These are phyloP conservation scores for Globisporangium radiosum DNA, from an alignment of 352 stramenopile genomes.

Conservation along the genomic window DNA sequence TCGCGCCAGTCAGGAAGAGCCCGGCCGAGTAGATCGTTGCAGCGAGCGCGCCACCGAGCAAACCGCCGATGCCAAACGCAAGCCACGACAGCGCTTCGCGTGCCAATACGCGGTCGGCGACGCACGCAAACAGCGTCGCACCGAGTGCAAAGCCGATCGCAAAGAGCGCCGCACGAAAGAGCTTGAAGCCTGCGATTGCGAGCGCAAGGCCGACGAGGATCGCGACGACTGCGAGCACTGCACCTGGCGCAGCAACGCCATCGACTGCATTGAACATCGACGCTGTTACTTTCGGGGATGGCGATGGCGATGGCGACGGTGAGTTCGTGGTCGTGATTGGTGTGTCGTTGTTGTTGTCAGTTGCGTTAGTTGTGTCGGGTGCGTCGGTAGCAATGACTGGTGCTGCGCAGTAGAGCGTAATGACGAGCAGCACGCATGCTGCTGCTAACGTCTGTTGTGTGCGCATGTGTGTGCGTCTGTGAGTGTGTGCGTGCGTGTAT, in stretches of 20 bases:
- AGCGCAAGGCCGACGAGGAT: slow-evolving; percentile 28
- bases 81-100: slow-evolving; percentile 38
- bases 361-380: no score
- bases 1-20: slow-evolving; percentile 47
- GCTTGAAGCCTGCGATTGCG: slow-evolving; percentile 37
- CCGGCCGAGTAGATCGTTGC: slow-evolving; percentile 36
- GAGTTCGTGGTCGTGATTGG: no score
- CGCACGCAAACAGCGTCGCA: slow-evolving; percentile 29
- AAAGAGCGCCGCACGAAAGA: slow-evolving; percentile 54
- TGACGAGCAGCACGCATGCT: no score
- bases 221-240: slow-evolving; percentile 26
- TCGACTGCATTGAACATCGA: slow-evolving; percentile 32
- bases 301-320: no score
- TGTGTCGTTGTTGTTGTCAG: no score
- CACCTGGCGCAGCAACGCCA: slow-evolving; percentile 26
- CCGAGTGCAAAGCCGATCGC: slow-evolving; percentile 43
- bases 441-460: no score
- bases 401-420: no score
- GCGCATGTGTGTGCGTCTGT: no score
- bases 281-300: slow-evolving; percentile 8
- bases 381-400: no score
- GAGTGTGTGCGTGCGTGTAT: no score
- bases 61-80: slow-evolving; percentile 39
- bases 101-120: slow-evolving; percentile 31
- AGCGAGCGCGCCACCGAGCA: slow-evolving; percentile 39